Conservation (phyloP, 441 rosid genomes). For the Mallotus repandus region DNA sequence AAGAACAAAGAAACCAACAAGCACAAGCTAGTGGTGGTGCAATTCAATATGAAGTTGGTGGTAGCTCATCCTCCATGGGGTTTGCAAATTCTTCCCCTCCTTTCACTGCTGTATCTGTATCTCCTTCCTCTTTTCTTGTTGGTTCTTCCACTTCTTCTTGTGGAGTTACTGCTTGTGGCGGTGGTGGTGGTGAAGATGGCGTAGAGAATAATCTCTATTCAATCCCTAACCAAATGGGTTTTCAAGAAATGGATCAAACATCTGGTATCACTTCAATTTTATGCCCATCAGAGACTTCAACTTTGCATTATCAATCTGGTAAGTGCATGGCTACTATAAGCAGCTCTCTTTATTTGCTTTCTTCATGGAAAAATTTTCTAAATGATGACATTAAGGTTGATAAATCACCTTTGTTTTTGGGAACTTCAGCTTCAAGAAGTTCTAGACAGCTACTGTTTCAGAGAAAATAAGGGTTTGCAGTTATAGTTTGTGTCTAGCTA, state of each 20-base stretch:
- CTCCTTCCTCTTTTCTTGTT: constrained; percentile 41
- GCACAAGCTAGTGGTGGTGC: constrained; percentile 33
- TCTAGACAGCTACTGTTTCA: not conserved
- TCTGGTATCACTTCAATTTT: constrained; percentile 47
- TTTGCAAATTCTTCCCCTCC: constrained; percentile 29
- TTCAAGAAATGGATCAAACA: constrained; percentile 52
- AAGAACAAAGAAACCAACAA: constrained; percentile 35
- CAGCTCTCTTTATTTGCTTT: not conserved
- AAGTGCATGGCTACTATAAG: constrained; percentile 35
- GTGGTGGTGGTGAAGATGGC: constrained; percentile 37
- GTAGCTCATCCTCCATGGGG: constrained; percentile 28
- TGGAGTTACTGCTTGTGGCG: constrained; percentile 25
- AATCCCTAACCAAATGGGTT: constrained; percentile 61
- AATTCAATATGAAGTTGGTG: constrained; percentile 42
- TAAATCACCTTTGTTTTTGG: too few relatives aligned
- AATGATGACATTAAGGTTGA: not conserved
- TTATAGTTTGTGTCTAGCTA: constrained; percentile 8
- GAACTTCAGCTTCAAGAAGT: not conserved
- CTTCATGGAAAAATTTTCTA: not conserved
- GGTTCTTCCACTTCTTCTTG: constrained; percentile 53
- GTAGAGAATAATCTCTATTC: constrained; percentile 45
- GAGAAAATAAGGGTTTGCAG: not conserved
- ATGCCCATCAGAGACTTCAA: constrained; percentile 56
- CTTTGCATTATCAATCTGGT: constrained; percentile 76
- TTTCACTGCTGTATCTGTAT: constrained; percentile 25